Evolutionary conservation across 2,329 filamentous ascomycete species (phyloP).

Genomic region (Ceratocystis colombiana): DNA sequence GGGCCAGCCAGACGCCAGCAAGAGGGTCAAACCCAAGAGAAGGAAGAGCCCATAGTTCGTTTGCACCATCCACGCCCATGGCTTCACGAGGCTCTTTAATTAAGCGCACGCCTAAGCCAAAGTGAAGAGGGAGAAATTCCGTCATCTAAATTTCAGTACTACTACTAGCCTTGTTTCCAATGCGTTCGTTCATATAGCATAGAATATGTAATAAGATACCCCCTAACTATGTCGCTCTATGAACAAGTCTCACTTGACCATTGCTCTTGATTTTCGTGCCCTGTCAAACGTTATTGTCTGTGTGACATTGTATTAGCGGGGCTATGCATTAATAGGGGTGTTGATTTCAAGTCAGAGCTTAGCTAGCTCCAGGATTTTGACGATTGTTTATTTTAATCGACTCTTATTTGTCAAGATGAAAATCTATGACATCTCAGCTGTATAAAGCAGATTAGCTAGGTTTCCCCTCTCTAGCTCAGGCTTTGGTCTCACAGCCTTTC

Average conservation of each 20-base stretch:
- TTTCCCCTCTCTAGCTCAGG: background rate
- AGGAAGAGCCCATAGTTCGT: constrained; percentile 3
- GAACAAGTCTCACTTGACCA: too few species aligned
- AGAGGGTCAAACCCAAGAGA: background rate
- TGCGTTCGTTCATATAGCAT: background rate
- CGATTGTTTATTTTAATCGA: background rate
- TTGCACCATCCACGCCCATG: constrained; percentile 22
- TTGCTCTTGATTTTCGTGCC: background rate
- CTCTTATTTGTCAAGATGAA: background rate
- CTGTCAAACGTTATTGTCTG: background rate
- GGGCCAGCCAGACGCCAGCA: constrained; percentile 15
- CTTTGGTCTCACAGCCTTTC: background rate
- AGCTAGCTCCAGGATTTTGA: constrained; percentile 12
- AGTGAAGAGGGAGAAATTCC: background rate
- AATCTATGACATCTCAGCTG: background rate
- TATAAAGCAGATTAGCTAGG: background rate
- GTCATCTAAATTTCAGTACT: too few species aligned
- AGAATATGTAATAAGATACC: background rate
- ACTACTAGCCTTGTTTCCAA: background rate
- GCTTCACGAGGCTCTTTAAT: constrained; percentile 15
- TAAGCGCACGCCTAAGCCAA: constrained; percentile 6
- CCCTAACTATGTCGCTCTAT: background rate
- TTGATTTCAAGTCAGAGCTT: background rate
- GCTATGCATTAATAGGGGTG: constrained; percentile 4
- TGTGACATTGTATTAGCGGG: constrained; percentile 9